These are phyloP conservation scores for Daldinia sp. DNA, from an alignment of 2,329 filamentous ascomycete species.

Conservation along the genomic window DNA sequence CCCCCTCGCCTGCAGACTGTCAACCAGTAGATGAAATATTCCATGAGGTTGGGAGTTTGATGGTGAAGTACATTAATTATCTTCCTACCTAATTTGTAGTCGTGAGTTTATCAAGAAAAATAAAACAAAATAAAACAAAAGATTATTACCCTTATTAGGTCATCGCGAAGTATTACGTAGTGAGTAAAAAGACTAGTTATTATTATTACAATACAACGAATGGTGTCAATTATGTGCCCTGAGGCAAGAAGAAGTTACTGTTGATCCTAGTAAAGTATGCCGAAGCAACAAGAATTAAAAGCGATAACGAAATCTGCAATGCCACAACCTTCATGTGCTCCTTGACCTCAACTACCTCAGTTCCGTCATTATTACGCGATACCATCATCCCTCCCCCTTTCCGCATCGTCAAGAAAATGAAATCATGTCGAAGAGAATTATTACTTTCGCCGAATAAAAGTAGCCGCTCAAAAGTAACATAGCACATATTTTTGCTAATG, in stretches of 20 bases:
- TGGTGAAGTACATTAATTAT: constrained; percentile 76
- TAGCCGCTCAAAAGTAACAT: neutral
- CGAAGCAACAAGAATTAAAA: constrained; percentile 4
- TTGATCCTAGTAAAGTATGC: constrained; percentile 7
- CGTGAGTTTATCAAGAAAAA: neutral
- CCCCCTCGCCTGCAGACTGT: constrained; percentile 86
- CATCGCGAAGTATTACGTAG: neutral
- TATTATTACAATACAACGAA: neutral
- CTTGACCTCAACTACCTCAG: neutral
- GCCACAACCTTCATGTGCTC: neutral
- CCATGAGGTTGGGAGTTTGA: constrained; percentile 83
- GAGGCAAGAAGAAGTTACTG: neutral
- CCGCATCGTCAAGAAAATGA: constrained; percentile 3
- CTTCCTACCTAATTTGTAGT: neutral
- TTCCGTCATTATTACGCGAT: constrained; percentile 5
- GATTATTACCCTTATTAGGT: neutral
- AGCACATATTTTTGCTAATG: neutral
- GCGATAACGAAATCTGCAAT: constrained; percentile 10
- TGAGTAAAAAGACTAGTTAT: neutral
- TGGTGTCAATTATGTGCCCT: constrained; percentile 1
- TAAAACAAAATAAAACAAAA: no score
- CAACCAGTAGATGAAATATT: constrained; percentile 67
- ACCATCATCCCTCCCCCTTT: neutral
- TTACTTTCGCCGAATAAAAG: constrained; percentile 6
- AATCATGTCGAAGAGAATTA: constrained; percentile 11